Base-by-base conservation (phyloP, 768 basidiomycete species). In the Lactarius tabidus region DNA sequence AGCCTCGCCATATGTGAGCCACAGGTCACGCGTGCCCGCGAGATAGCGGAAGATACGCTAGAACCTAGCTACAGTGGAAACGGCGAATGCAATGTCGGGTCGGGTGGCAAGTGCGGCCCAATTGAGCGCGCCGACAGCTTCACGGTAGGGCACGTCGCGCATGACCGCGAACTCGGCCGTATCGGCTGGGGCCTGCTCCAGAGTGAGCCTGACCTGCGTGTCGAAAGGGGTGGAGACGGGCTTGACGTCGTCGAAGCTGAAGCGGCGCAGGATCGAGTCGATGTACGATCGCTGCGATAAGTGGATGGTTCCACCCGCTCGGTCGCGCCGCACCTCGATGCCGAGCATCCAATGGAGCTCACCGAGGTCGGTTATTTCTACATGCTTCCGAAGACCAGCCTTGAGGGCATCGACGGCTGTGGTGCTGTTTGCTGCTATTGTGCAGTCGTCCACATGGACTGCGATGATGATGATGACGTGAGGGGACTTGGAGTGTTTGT, bases 241-340 rank as follows among this genome's bases (percentile, higher is more conserved):
- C 39, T 39, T 39, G 5, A 6, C 15, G 39, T 76, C 71, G 10
- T 67, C 33, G 67, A 78, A 71, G 14, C 66, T 57, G 60, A 70
- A 77, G 12, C 67, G 64, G 10, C 67, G 65, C 5, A 79, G 67
- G 35, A 75, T 71, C 2, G 60, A 51, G 35, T 62, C 17, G 35
- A 72, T 63, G 45, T 69, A 72, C 26, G 72, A 69, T 1, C 51
- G 33, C 60, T 80, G 77, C 29, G 69, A 70, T 7, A 79, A 41
- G 2, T 59, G 43, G 18, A 78, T 60, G 0, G 65, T 73, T 15
- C 64, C 57, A 0, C 59, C 61, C 1, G 17, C 39, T 18, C 17
- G 39, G 17, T 39, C 39, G 39, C 39, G 60, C 10, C 2, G 66
- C 52, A 61, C 77, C 68, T 39, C 17, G 39, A 39, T 39, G 6